phyloP scores from a whole-genome alignment of 1,284 basidiomycete genomes.

The Agaricales sp. region DNA sequence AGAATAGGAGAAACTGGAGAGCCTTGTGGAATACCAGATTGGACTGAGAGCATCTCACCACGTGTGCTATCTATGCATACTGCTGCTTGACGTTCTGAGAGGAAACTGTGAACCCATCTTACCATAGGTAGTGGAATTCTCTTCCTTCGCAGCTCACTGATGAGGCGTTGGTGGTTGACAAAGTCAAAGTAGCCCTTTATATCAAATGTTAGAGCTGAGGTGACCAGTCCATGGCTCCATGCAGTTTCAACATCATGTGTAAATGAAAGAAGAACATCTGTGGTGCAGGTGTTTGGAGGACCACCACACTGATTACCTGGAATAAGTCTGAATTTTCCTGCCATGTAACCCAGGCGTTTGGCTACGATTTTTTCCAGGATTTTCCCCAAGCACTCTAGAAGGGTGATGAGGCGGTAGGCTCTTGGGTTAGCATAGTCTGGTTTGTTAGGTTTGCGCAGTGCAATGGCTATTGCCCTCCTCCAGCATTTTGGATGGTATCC shows the following conservation, averaged over 20 bases:
- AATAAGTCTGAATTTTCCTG: slow-evolving; percentile 12
- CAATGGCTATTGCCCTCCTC: slow-evolving; percentile 14
- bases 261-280: slow-evolving; percentile 16
- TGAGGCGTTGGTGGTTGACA: slow-evolving; percentile 18
- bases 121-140: too few species aligned
- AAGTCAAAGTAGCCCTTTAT: slow-evolving; percentile 21
- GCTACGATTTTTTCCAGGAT: slow-evolving; percentile 17
- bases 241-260: slow-evolving; percentile 17
- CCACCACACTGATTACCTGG: slow-evolving; percentile 18
- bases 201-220: slow-evolving; percentile 18
- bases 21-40: too few species aligned
- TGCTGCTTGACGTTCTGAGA: too few species aligned
- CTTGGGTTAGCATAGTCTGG: slow-evolving; percentile 17
- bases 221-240: slow-evolving; percentile 13
- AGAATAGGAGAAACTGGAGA: too few species aligned
- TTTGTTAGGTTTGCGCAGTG: slow-evolving; percentile 16
- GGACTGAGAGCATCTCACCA: too few species aligned
- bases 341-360: slow-evolving; percentile 11
- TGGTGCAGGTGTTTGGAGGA: too few species aligned
- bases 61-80: too few species aligned
- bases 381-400: slow-evolving; percentile 19
- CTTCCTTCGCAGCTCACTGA: too few species aligned
- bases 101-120: too few species aligned
- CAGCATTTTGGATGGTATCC: slow-evolving; percentile 15
- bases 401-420: slow-evolving; percentile 17